Evolutionary conservation across 2,329 filamentous ascomycete genomes (phyloP).

Genomic region (Endocalyx cinctus): DNA sequence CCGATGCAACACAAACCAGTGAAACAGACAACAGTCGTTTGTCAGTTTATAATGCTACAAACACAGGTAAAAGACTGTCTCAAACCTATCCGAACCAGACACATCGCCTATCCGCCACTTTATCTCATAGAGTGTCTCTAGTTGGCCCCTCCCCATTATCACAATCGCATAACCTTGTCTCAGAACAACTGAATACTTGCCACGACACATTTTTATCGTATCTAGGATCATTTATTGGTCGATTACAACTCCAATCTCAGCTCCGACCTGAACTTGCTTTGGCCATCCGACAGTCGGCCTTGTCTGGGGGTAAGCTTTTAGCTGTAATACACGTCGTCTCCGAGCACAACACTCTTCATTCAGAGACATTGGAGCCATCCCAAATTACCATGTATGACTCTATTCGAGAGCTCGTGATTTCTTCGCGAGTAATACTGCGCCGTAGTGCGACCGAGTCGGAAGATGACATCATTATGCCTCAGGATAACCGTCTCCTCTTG

Average conservation of each 20-base stretch:
- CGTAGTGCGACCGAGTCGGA: conserved; percentile 66
- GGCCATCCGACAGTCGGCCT: conserved; percentile 78
- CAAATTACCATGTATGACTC: conserved; percentile 74
- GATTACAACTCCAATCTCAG: conserved; percentile 85
- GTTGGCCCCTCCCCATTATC: conserved; percentile 60
- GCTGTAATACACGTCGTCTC: conserved; percentile 78
- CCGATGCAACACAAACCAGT: conserved; percentile 32
- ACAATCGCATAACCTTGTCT: conserved; percentile 70
- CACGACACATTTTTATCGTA: conserved; percentile 89
- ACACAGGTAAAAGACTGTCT: conserved; percentile 28
- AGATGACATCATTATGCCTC: conserved; percentile 73
- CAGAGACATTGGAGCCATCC: conserved; percentile 61
- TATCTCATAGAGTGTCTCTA: conserved; percentile 73
- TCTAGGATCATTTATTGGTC: conserved; percentile 87
- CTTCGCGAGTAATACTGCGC: conserved; percentile 74
- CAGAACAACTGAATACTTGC: conserved; percentile 70
- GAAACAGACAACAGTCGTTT: conserved; percentile 40
- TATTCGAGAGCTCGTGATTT: conserved; percentile 74
- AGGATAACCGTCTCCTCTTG: conserved; percentile 71
- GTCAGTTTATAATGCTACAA: conserved; percentile 33
- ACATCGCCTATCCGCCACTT: conserved; percentile 48
- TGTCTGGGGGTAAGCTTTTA: conserved; percentile 74
- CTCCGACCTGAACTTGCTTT: conserved; percentile 77
- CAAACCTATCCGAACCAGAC: conserved; percentile 32
- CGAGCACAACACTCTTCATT: conserved; percentile 66